These are phyloP conservation scores for Candida adriatica DNA, from an alignment of 805 yeast species.

Conservation along the genomic window DNA sequence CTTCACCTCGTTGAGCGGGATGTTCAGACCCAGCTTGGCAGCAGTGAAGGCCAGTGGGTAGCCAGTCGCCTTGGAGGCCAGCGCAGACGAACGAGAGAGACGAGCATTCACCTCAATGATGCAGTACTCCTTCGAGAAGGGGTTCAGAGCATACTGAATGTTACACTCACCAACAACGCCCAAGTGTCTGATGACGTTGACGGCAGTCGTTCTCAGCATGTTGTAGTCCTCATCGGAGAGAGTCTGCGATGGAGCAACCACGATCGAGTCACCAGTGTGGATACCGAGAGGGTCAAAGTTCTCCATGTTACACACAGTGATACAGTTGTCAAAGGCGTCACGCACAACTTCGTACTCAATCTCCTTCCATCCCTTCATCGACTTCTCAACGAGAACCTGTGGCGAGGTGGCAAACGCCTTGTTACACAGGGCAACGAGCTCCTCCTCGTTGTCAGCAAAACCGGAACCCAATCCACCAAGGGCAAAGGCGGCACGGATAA, in stretches of 20 bases:
- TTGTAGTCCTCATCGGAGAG: slow-evolving; percentile 95
- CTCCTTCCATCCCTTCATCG: slow-evolving; percentile 98
- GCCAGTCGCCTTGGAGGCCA: slow-evolving; percentile 98
- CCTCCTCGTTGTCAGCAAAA: slow-evolving; percentile 78
- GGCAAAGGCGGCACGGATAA: slow-evolving; percentile 96
- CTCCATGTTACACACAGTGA: slow-evolving; percentile 98
- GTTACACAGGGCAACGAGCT: slow-evolving; percentile 53
- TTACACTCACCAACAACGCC: slow-evolving; percentile 99
- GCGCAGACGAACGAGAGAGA: slow-evolving; percentile 92
- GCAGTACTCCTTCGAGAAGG: slow-evolving; percentile 91
- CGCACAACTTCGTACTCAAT: slow-evolving; percentile 98
- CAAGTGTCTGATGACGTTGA: slow-evolving; percentile 92
- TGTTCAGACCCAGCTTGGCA: slow-evolving; percentile 90
- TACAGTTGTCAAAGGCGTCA: slow-evolving; percentile 93
- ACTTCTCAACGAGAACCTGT: slow-evolving; percentile 92
- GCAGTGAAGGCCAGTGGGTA: slow-evolving; percentile 98
- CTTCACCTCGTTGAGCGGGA: slow-evolving; percentile 72
- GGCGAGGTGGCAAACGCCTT: slow-evolving; percentile 90
- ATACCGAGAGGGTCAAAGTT: slow-evolving; percentile 97
- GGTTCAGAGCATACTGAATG: slow-evolving; percentile 93
- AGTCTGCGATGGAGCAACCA: slow-evolving; percentile 98
- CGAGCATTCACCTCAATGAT: slow-evolving; percentile 98
- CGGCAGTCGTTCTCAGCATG: slow-evolving; percentile 96
- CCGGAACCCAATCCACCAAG: slow-evolving; percentile 98
- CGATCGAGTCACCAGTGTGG: slow-evolving; percentile 98